Conservation (phyloP, 192 early-diverging fungal species). For the Coemansia aciculifera region DNA sequence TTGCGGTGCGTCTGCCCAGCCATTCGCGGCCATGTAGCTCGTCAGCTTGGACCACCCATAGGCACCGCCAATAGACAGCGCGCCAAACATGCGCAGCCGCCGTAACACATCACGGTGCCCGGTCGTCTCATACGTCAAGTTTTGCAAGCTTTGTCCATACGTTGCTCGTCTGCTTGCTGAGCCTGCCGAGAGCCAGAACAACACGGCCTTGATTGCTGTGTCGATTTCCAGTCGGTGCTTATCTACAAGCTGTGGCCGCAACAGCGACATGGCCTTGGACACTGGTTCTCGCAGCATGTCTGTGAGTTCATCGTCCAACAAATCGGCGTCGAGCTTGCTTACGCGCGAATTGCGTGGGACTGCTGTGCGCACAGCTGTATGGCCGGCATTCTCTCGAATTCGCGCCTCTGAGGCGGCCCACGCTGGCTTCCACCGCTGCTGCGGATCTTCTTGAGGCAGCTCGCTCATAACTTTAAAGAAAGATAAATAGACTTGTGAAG, state of each 20-base stretch:
- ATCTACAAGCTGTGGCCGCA: slow-evolving; percentile 57
- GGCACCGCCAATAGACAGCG: slow-evolving; percentile 68
- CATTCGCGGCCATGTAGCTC: slow-evolving; percentile 60
- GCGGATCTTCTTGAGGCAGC: slow-evolving; percentile 25
- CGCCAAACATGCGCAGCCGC: slow-evolving; percentile 41
- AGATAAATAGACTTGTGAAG: not conserved
- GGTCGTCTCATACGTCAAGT: slow-evolving; percentile 71
- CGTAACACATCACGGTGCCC: slow-evolving; percentile 50
- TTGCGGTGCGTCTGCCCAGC: slow-evolving; percentile 72
- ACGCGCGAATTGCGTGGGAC: slow-evolving; percentile 62
- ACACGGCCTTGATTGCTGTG: slow-evolving; percentile 62
- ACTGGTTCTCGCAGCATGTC: slow-evolving; percentile 78
- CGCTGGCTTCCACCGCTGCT: slow-evolving; percentile 39
- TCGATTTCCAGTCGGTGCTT: slow-evolving; percentile 72
- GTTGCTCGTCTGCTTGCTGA: slow-evolving; percentile 64
- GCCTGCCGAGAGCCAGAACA: slow-evolving; percentile 77
- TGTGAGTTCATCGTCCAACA: slow-evolving; percentile 77
- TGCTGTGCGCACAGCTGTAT: slow-evolving; percentile 64
- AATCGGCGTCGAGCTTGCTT: slow-evolving; percentile 80
- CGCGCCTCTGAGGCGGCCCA: slow-evolving; percentile 44
- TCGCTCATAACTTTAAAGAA: slow-evolving; percentile 1
- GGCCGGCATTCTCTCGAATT: slow-evolving; percentile 60
- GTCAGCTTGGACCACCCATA: slow-evolving; percentile 69
- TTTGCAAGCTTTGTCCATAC: slow-evolving; percentile 82
- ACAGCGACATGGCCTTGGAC: slow-evolving; percentile 64